Conservation (phyloP, 2,329 filamentous ascomycete species). For the Botryotinia globosa region DNA sequence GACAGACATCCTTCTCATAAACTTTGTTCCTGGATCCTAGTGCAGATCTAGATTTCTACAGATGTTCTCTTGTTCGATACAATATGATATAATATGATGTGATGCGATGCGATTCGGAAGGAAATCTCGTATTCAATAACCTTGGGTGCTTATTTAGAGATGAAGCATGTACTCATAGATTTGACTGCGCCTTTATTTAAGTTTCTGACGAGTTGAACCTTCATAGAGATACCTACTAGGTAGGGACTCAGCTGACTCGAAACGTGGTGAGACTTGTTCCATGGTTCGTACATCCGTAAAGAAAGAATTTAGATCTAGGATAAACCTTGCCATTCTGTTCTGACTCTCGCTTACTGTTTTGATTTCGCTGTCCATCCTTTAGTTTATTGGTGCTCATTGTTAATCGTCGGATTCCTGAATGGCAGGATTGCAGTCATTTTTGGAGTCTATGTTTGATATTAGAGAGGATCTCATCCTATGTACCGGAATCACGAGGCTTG, state of each 20-base stretch:
- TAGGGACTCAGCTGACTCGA: no score
- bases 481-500: neutral
- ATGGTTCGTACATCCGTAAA: neutral
- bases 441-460: neutral
- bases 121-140: no score
- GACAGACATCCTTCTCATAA: no score
- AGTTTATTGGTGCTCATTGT: neutral
- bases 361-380: no score
- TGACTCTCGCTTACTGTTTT: no score
- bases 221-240: no score
- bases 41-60: no score
- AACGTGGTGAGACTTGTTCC: neutral
- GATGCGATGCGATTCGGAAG: no score
- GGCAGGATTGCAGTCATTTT: neutral
- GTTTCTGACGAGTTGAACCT: neutral
- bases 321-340: neutral
- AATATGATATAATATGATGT: no score
- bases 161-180: no score
- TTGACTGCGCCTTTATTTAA: neutral
- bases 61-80: no score
- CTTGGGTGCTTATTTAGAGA: neutral
- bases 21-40: no score
- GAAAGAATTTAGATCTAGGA: neutral
- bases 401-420: neutral
- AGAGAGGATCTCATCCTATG: rapidly evolving